These are phyloP conservation scores for Salix koriyanagi DNA, from an alignment of 345 rosid species.

Conservation along the genomic window DNA sequence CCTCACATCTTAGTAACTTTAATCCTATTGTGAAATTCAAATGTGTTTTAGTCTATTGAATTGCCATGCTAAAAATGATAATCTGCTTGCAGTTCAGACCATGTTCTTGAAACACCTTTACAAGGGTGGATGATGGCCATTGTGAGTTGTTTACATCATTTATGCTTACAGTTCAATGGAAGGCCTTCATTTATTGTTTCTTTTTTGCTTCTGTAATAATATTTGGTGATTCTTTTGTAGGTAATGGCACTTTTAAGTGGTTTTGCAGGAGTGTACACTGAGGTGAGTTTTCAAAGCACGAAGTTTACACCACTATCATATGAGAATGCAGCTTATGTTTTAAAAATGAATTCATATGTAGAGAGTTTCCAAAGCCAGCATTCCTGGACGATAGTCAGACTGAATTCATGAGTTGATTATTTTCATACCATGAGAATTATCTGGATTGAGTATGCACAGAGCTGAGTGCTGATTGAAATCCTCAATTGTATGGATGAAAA, in stretches of 20 bases:
- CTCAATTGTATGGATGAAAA: neutral
- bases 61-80: neutral
- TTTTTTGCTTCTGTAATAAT: neutral
- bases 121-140: conserved; percentile 97
- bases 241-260: conserved; percentile 97
- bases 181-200: neutral
- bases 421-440: neutral
- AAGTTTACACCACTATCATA: neutral
- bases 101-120: conserved; percentile 79
- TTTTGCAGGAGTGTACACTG: conserved; percentile 96
- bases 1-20: neutral
- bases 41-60: neutral
- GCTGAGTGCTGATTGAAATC: neutral
- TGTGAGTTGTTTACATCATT: conserved; percentile 45
- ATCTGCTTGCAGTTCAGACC: conserved; percentile 70
- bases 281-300: conserved; percentile 39
- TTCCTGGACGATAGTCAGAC: conserved; percentile 6
- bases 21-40: neutral
- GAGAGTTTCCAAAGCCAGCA: neutral
- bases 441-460: neutral
- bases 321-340: conserved; percentile 9
- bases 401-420: neutral
- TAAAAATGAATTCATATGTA: neutral
- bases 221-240: conserved; percentile 30
- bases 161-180: conserved; percentile 11